These are phyloP conservation scores for Botrytis fabae DNA, from an alignment of 2,329 filamentous ascomycete species.

Conservation along the genomic window DNA sequence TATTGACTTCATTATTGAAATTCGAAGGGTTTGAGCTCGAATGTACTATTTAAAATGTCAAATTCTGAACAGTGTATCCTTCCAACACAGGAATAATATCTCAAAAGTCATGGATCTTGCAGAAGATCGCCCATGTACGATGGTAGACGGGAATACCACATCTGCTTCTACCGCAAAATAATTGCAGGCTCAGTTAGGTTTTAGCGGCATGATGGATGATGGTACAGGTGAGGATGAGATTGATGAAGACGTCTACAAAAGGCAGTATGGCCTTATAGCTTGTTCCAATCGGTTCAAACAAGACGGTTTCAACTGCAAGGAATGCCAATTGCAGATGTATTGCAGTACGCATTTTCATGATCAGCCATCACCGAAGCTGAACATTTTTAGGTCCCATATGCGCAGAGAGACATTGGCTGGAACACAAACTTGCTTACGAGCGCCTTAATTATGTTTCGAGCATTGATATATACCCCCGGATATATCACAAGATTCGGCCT, in stretches of 20 bases:
- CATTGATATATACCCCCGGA: background rate
- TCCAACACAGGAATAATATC: background rate
- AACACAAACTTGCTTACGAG: background rate
- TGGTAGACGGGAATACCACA: slow-evolving; percentile 45
- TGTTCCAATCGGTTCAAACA: background rate
- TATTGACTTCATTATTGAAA: background rate
- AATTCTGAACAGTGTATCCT: background rate
- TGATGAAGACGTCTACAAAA: slow-evolving; percentile 55
- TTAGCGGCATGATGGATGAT: slow-evolving; percentile 75
- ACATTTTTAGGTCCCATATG: background rate
- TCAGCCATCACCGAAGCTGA: background rate
- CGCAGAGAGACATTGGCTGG: background rate
- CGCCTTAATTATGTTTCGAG: background rate
- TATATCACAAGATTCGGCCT: background rate
- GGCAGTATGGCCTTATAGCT: background rate
- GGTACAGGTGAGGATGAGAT: slow-evolving; percentile 85
- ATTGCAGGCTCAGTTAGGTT: slow-evolving; percentile 73
- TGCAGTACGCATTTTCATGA: background rate
- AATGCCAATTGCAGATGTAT: background rate
- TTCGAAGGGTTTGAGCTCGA: background rate
- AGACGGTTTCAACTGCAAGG: background rate
- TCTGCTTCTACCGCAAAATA: slow-evolving; percentile 84
- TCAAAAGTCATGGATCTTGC: background rate
- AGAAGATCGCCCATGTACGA: background rate
- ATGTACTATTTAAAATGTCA: background rate